Conservation (phyloP, 2,329 filamentous ascomycete species). For the Pseudopyrenochaeta lycopersici region DNA sequence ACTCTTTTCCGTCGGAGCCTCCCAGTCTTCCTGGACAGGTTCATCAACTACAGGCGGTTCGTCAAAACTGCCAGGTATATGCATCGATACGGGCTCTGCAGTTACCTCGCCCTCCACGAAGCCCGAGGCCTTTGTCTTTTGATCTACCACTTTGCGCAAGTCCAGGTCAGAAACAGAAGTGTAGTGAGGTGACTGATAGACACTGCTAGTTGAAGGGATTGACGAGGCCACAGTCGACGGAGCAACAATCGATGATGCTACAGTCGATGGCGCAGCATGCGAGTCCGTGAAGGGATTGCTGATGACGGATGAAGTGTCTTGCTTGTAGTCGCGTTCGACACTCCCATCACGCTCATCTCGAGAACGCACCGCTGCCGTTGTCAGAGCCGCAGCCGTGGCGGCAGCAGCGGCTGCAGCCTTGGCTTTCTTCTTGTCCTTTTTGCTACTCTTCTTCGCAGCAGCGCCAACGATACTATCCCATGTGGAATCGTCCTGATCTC, state of each 20-base stretch:
- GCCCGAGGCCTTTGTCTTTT: constrained; percentile 34
- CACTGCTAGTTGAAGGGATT: constrained; percentile 11
- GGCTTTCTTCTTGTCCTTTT: constrained; percentile 43
- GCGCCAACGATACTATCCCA: constrained; percentile 32
- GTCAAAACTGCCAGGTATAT: constrained; percentile 71
- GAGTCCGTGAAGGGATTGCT: constrained; percentile 41
- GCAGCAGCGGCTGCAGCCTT: constrained; percentile 31
- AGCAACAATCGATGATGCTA: constrained; percentile 29
- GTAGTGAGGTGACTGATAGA: constrained; percentile 52
- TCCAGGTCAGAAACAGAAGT: constrained; percentile 54
- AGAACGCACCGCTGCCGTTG: constrained; percentile 28
- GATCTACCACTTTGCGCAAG: constrained; percentile 21
- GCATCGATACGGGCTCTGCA: constrained; percentile 66
- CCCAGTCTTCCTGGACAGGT: constrained; percentile 25
- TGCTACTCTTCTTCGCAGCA: constrained; percentile 39
- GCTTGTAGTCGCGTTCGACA: constrained; percentile 15
- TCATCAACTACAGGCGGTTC: constrained; percentile 39
- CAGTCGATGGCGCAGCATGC: constrained; percentile 28
- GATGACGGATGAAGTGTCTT: constrained; percentile 27
- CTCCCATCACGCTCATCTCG: constrained; percentile 23
- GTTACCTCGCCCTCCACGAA: constrained; percentile 48
- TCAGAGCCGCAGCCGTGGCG: constrained; percentile 23
- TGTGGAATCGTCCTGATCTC: constrained; percentile 32
- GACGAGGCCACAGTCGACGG: constrained; percentile 20
- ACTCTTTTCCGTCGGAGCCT: constrained; percentile 24